Percentiles rank a stretch among this genome's conserved stretches.
Conservation (phyloP, 169 alveolate species). For the Plasmodium knowlesi region DNA sequence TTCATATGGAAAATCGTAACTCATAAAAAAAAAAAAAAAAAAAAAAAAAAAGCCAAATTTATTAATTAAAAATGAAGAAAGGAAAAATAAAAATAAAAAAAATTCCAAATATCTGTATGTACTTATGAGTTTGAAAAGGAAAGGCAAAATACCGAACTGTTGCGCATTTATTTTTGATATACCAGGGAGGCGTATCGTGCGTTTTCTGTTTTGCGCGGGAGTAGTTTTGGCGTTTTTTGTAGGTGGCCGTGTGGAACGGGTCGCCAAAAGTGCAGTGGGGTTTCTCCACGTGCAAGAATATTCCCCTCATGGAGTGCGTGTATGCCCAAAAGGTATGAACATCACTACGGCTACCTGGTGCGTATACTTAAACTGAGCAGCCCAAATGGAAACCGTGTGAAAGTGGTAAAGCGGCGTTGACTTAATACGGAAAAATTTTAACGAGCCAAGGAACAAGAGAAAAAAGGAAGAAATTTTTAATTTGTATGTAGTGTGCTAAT, state of each 20-base stretch:
- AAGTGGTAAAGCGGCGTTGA: not conserved
- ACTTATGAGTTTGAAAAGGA: not conserved
- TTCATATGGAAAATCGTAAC: not conserved
- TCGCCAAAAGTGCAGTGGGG: not conserved
- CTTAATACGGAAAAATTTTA: not conserved
- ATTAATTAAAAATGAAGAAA: not conserved
- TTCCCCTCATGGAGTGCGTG: not conserved
- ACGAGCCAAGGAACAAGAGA: not conserved
- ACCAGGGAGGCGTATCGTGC: not conserved
- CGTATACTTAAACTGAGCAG: not conserved
- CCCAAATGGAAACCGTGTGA: not conserved
- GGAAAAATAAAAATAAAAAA: not conserved
- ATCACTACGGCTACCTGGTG: not conserved
- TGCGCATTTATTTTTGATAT: not conserved
- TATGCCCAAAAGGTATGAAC: not conserved
- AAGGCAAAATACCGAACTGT: not conserved
- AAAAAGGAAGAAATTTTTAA: too few species aligned
- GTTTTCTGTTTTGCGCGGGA: not conserved
- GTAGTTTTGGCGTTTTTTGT: not conserved
- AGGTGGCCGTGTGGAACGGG: not conserved
- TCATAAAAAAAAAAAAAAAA: too few species aligned
- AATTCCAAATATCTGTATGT: not conserved
- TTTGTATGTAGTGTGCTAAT: not conserved
- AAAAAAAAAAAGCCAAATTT: not conserved
- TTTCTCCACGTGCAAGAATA: not conserved